A percentile compares a stretch with the other conserved stretches of the same genome.
Evolutionary conservation across 2,329 filamentous ascomycete genomes (phyloP).

Genomic region (Pseudogymnoascus sp.): DNA sequence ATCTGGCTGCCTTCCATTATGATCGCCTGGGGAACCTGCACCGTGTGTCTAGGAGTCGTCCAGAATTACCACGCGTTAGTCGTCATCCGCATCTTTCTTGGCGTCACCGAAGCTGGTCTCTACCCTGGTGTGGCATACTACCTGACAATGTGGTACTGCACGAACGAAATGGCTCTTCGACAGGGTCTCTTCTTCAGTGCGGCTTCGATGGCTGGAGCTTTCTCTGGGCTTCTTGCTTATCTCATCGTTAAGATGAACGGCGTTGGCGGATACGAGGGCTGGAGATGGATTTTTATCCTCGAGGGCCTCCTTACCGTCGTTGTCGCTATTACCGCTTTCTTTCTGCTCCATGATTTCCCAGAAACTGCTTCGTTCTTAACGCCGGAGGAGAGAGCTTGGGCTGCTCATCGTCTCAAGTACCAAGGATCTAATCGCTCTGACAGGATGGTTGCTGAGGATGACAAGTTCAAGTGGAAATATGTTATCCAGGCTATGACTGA

Average conservation of each 20-base stretch:
- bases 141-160: conserved; percentile 51
- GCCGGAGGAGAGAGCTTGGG: conserved; percentile 29
- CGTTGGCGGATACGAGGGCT: conserved; percentile 35
- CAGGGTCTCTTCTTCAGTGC: conserved; percentile 32
- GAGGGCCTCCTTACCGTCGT: conserved; percentile 39
- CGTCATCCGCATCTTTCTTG: conserved; percentile 22
- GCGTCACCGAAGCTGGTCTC: conserved; percentile 20
- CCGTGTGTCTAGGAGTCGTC: conserved; percentile 59
- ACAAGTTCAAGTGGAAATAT: conserved; percentile 28
- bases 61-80: conserved; percentile 58
- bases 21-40: conserved; percentile 34
- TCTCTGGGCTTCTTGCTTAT: conserved; percentile 39
- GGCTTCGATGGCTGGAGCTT: conserved; percentile 35
- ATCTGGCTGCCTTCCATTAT: conserved; percentile 45
- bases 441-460: conserved; percentile 21
- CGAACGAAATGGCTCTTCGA: conserved; percentile 46
- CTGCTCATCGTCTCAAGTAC: conserved; percentile 20
- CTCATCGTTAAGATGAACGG: conserved; percentile 43
- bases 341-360: conserved; percentile 42
- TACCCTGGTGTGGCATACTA: conserved; percentile 37
- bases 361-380: conserved; percentile 36
- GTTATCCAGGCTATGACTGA: conserved; percentile 37
- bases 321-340: conserved; percentile 32
- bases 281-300: conserved; percentile 50
- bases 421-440: conserved; percentile 24